Evolutionary conservation across 345 rosid genomes (phyloP), one percentile per base, ranked within the genome.

Genomic region (Kandelia obovata): DNA sequence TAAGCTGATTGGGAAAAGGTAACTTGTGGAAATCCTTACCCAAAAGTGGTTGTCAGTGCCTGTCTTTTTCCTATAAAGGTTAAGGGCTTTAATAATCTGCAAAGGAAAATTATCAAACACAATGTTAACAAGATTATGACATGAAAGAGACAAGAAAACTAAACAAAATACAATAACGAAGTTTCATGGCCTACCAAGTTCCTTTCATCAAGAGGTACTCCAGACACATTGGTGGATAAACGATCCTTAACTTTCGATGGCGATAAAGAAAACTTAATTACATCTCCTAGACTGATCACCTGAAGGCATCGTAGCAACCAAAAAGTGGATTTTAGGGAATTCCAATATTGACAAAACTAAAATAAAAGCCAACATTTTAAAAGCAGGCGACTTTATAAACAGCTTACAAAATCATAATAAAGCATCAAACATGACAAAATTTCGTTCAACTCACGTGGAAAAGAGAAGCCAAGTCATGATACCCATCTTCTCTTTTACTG

Each of bases 21-120:
- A 34, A 70, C 52, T 16, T 5, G n/a, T 25, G 16, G 57, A 1
- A 49, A 20, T 67, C 37, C 64, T 80, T 83, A 92, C 99, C 96
- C 96, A 95, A 61, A 92, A 95, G 88, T 75, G 87, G 62, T 82
- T 85, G 70, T 78, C 70, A 55, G 91, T 82, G 63, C 93, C 94
- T 1, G 99, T 95, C 78, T 90, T 92, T 78, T 82, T 82, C 80
- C 97, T 84, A 76, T 95, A 95, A 66, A 90, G 97, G 56, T 87
- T 84, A 66, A 95, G 92, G 55, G 97, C 97, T 86, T 95, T 92
- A 75, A 95, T 92, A 65, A 95, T 90, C 96, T 92, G 97, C 79
- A 64, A 63, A 68, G 60, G 52, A 62, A 57, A 66, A 60, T 30
- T 26, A 51, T 71, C 25, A 70, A 66, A 57, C 27, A n/a, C 19